Base-by-base conservation (phyloP, 2,329 filamentous ascomycete species). In the Stachybotrys elegans region DNA sequence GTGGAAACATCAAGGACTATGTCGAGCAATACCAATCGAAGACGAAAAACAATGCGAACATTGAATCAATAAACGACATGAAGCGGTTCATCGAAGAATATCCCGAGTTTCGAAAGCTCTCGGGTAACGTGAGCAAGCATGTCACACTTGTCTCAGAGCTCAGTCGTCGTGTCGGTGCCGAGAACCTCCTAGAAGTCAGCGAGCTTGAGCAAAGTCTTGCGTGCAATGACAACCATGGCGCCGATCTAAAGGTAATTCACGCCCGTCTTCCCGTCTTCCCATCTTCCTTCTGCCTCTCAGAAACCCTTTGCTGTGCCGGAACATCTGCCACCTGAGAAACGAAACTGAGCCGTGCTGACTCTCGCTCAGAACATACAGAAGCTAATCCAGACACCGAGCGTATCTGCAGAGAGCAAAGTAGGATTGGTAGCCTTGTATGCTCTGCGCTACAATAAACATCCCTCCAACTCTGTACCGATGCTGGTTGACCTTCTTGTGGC, bases 21-120 rank as follows among this genome's bases (percentile, higher is more conserved):
- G 93, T 98, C 44, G 91, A 95, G 60, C 93, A 97, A 61, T 98
- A 97, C 59, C 93, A 97, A 57, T 89, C 87, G 12, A 96, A 95
- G 63, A 95, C 92, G n/a, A 92, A 97, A 60, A 95, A 86, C 56
- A 95, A 84, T 56, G 88, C 90, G 62, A 93, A 95, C 60, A 91
- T 98, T 48, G 93, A 98, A 60, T 96, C 92, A 14, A 97, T 98
- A 60, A 78, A 86, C 44, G 93, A 98, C 62, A 98, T 98, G 94
- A 98, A 98, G 66, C 88, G 91, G 35, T 98, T 98, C 57, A 94
- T 98, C 44, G 93, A 98, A 65, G 93, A 98, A 59, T 98, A 97
- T 60, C 93, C 93, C 3, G 93, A 98, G 62, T 98, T 98, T 65
- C 83, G 93, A 46, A 95, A 96, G 58, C 79, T 98, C 1, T 96